A percentile compares a stretch with the other conserved stretches of the same genome.
phyloP scores from a whole-genome alignment of 164 flowering plant genomes.

The Platanus orientalis region DNA sequence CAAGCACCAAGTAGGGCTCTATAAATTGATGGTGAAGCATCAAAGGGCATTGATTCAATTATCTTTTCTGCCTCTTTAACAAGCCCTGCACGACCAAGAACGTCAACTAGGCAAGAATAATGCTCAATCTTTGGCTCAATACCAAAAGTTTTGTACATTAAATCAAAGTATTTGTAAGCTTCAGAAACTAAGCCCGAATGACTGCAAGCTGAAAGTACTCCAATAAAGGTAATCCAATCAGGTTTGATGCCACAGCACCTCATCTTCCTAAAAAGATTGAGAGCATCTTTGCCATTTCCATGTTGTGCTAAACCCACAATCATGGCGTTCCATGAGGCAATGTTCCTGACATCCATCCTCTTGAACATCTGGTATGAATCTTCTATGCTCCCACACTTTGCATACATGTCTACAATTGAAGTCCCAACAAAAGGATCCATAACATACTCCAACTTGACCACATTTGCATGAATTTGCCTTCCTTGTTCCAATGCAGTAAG shows the following conservation, averaged over 20 bases:
- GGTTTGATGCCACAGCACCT: conserved; percentile 31
- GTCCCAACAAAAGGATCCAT: conserved; percentile 47
- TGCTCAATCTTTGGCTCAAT: conserved; percentile 56
- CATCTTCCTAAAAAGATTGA: conserved; percentile 41
- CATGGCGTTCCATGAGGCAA: conserved; percentile 58
- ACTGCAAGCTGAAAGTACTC: conserved; percentile 69
- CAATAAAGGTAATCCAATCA: conserved; percentile 56
- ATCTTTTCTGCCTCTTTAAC: conserved; percentile 46
- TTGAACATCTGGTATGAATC: conserved; percentile 39
- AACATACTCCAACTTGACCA: conserved; percentile 34
- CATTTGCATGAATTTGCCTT: conserved; percentile 50
- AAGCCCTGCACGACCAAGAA: conserved; percentile 63
- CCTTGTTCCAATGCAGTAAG: conserved; percentile 48
- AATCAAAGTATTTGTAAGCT: conserved; percentile 37
- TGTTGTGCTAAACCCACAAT: conserved; percentile 59
- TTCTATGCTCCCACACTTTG: conserved; percentile 52
- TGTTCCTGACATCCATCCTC: conserved; percentile 24
- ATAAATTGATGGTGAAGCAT: conserved; percentile 49
- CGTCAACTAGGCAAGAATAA: conserved; percentile 63
- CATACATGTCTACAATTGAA: conserved; percentile 59
- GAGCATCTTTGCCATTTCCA: conserved; percentile 52
- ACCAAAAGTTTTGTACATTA: conserved; percentile 33
- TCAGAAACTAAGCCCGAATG: conserved; percentile 54
- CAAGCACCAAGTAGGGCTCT: conserved; percentile 62
- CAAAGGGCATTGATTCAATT: conserved; percentile 41